Evolutionary conservation across 1,139 yeast species (phyloP).

Genomic region (Yamadazyma mexicana): DNA sequence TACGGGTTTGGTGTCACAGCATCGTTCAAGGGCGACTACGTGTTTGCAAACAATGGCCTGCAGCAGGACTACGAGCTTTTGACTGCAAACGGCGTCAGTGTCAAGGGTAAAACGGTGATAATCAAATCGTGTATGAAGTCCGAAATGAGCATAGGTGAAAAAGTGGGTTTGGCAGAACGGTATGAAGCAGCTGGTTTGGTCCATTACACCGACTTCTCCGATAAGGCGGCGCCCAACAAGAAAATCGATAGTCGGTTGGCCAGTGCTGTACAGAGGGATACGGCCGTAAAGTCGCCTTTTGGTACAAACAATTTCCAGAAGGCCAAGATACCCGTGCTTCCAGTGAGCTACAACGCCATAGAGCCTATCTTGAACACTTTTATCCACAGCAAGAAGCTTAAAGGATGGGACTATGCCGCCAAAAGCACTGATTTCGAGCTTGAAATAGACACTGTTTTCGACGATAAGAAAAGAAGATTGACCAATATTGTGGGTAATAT

Average conservation of each 20-base stretch:
- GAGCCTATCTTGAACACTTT: constrained; percentile 35
- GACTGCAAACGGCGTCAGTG: constrained; percentile 18
- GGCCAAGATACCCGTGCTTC: constrained; percentile 33
- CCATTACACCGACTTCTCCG: constrained; percentile 21
- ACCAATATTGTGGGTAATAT: constrained; percentile 38
- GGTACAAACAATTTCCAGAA: constrained; percentile 7
- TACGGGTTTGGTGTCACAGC: constrained; percentile 33
- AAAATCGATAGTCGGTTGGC: constrained; percentile 6
- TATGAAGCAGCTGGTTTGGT: constrained; percentile 32
- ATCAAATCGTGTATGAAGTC: constrained; percentile 20
- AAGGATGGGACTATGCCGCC: constrained; percentile 31
- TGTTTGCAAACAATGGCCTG: constrained; percentile 34
- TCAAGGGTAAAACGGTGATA: constrained; percentile 31
- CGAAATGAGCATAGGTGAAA: constrained; percentile 25
- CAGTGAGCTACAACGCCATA: constrained; percentile 33
- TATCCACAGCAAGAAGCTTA: constrained; percentile 12
- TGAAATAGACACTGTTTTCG: constrained; percentile 21
- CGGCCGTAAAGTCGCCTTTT: constrained; percentile 15
- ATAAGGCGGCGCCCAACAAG: constrained; percentile 6
- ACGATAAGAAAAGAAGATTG: constrained; percentile 18
- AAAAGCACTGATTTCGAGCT: constrained; percentile 18
- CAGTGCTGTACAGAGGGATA: constrained; percentile 25
- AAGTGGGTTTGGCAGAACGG: constrained; percentile 26
- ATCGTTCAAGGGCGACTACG: constrained; percentile 23
- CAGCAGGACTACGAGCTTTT: constrained; percentile 29